These are phyloP conservation scores for Cordyceps javanica DNA, from an alignment of 2,329 filamentous ascomycete genomes.

Conservation along the genomic window DNA sequence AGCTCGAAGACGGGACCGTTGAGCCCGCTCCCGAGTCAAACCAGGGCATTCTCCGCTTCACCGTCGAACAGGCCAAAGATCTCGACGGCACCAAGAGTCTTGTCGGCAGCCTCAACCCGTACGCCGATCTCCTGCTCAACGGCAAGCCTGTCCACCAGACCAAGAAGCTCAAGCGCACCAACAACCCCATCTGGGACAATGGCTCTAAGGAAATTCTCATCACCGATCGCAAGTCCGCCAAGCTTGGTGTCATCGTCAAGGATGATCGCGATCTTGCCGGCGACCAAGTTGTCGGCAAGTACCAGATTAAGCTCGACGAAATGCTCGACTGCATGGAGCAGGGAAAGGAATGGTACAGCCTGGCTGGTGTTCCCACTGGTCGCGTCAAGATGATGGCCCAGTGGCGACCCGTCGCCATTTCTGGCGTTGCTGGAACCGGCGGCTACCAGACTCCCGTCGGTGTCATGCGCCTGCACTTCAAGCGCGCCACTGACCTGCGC, in stretches of 20 bases:
- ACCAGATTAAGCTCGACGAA: slow-evolving; percentile 92
- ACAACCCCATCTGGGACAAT: slow-evolving; percentile 94
- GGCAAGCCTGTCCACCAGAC: slow-evolving; percentile 85
- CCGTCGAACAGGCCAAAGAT: slow-evolving; percentile 92
- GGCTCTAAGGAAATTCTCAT: slow-evolving; percentile 91
- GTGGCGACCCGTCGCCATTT: slow-evolving; percentile 91
- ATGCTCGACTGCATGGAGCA: slow-evolving; percentile 86
- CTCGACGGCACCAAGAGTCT: slow-evolving; percentile 88
- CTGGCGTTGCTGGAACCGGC: slow-evolving; percentile 71
- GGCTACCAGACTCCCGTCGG: slow-evolving; percentile 92
- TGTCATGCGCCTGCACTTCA: slow-evolving; percentile 90
- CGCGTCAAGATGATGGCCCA: slow-evolving; percentile 85
- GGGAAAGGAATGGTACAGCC: slow-evolving; percentile 93
- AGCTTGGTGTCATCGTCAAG: slow-evolving; percentile 87
- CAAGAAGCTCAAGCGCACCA: slow-evolving; percentile 91
- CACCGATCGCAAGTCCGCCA: slow-evolving; percentile 85
- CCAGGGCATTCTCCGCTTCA: slow-evolving; percentile 90
- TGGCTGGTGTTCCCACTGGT: slow-evolving; percentile 73
- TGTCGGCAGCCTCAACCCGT: slow-evolving; percentile 85
- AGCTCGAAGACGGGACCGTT: slow-evolving; percentile 67
- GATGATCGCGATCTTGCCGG: slow-evolving; percentile 81
- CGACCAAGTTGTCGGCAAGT: slow-evolving; percentile 82
- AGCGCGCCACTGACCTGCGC: slow-evolving; percentile 72
- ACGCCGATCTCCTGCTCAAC: slow-evolving; percentile 76
- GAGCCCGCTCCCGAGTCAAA: slow-evolving; percentile 83